Conservation (phyloP, 352 stramenopile genomes). For the Thalassiosira gravida region DNA sequence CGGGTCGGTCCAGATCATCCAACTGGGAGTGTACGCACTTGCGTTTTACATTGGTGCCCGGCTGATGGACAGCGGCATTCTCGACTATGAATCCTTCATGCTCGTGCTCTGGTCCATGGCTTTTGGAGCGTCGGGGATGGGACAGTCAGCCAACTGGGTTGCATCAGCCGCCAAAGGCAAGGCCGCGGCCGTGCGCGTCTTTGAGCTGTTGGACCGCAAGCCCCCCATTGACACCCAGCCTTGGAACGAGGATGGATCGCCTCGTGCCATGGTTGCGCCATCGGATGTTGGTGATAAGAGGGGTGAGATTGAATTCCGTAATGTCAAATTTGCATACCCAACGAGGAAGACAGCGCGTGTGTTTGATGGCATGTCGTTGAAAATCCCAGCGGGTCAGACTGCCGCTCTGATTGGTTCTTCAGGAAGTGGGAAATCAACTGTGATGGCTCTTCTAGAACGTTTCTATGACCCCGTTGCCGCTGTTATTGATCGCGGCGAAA, state of each 20-base stretch:
- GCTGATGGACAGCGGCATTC: too few species aligned
- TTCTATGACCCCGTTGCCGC: conserved; percentile 94
- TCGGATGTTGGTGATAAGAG: too few species aligned
- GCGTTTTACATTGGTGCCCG: too few species aligned
- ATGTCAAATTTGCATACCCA: conserved; percentile 92
- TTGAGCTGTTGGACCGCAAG: conserved; percentile 76
- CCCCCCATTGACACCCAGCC: conserved; percentile 76
- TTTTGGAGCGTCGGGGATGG: conserved; percentile 32
- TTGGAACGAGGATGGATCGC: too few species aligned
- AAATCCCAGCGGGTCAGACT: conserved; percentile 89
- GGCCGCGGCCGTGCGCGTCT: conserved; percentile 65
- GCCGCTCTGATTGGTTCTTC: conserved; percentile 95
- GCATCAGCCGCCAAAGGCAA: conserved; percentile 71
- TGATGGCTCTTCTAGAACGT: conserved; percentile 93
- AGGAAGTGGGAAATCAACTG: conserved; percentile 92
- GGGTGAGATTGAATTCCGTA: not conserved
- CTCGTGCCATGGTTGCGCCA: too few species aligned
- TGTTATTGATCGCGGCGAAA: conserved; percentile 89
- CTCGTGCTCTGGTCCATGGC: not conserved
- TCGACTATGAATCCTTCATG: conserved; percentile 18
- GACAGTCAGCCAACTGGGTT: conserved; percentile 17
- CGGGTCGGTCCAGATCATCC: too few species aligned
- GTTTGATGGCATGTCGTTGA: conserved; percentile 89
- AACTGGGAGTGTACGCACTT: too few species aligned
- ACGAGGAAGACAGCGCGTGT: conserved; percentile 89